These are phyloP conservation scores for Fagus crenata DNA, from an alignment of 306 rosid species.

Conservation along the genomic window DNA sequence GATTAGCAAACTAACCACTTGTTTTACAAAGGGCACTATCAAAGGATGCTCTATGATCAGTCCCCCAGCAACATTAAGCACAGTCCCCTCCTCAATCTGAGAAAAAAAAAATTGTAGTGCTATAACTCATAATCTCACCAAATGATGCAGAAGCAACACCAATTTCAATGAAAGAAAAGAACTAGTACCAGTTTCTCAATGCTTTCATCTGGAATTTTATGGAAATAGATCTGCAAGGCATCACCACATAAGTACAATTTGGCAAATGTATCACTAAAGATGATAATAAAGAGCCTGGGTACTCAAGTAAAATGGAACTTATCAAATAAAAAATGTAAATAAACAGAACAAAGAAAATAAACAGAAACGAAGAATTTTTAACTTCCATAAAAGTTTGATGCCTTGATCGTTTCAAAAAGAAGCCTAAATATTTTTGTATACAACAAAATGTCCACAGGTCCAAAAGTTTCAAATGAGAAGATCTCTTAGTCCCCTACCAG, in stretches of 20 bases:
- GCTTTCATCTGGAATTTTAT: slow-evolving; percentile 79
- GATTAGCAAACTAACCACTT: slow-evolving; percentile 76
- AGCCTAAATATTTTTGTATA: neutral
- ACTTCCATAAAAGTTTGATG: neutral
- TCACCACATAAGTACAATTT: slow-evolving; percentile 28
- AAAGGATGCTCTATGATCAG: slow-evolving; percentile 90
- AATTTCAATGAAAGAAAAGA: slow-evolving; percentile 15
- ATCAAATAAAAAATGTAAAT: neutral
- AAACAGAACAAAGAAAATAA: neutral
- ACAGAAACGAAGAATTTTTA: neutral
- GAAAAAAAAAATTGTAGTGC: slow-evolving; percentile 14
- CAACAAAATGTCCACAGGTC: neutral
- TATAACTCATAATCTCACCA: slow-evolving; percentile 7
- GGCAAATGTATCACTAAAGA: neutral
- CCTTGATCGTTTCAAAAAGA: neutral
- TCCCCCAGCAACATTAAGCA: slow-evolving; percentile 90
- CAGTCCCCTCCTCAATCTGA: slow-evolving; percentile 85
- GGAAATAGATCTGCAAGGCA: slow-evolving; percentile 77
- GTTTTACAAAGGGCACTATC: slow-evolving; percentile 67
- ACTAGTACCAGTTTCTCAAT: slow-evolving; percentile 79
- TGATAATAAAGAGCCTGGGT: neutral
- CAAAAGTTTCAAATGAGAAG: neutral
- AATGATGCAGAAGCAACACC: slow-evolving; percentile 21
- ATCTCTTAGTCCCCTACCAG: neutral
- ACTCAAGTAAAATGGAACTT: neutral